Percentiles rank a stretch among this genome's conserved stretches.
These are phyloP conservation scores for Penicillium sp. DNA, from an alignment of 2,329 filamentous ascomycete genomes.

Conservation along the genomic window DNA sequence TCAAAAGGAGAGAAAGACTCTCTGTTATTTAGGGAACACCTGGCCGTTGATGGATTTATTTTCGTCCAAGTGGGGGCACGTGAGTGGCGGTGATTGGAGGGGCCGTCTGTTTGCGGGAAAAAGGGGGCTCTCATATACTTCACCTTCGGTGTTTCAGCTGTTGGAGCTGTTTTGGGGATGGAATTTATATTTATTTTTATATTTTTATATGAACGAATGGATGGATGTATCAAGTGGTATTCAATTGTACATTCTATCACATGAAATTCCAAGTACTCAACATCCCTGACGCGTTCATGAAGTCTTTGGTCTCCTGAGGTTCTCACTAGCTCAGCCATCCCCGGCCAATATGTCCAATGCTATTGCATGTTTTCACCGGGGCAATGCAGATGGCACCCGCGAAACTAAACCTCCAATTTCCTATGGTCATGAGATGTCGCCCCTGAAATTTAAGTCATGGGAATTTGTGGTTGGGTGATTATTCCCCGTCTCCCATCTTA, in stretches of 20 bases:
- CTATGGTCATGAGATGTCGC: conserved; percentile 17
- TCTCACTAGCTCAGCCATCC: conserved; percentile 10
- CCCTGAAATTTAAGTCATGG: conserved; percentile 7
- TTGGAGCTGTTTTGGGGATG: neutral
- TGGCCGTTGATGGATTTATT: conserved; percentile 25
- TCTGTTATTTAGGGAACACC: conserved; percentile 24
- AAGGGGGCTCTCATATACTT: conserved; percentile 13
- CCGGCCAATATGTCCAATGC: conserved; percentile 9
- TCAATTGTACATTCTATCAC: neutral
- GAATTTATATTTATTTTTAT: neutral
- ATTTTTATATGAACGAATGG: too few relatives aligned
- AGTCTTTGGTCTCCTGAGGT: conserved; percentile 2
- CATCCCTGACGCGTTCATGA: neutral
- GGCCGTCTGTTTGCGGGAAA: conserved; percentile 21
- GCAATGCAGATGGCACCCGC: conserved; percentile 8
- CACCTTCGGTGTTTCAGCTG: neutral
- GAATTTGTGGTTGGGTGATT: conserved; percentile 6
- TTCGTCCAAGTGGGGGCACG: conserved; percentile 22
- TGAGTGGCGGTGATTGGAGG: conserved; percentile 20
- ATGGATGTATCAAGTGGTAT: neutral
- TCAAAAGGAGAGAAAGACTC: conserved; percentile 14
- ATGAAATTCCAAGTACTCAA: neutral
- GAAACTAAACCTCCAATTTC: conserved; percentile 9
- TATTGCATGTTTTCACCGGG: conserved; percentile 13
- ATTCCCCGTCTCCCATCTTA: conserved; percentile 5